phyloP scores from a whole-genome alignment of 192 early-diverging fungal species.

The Coemansia sp. region DNA sequence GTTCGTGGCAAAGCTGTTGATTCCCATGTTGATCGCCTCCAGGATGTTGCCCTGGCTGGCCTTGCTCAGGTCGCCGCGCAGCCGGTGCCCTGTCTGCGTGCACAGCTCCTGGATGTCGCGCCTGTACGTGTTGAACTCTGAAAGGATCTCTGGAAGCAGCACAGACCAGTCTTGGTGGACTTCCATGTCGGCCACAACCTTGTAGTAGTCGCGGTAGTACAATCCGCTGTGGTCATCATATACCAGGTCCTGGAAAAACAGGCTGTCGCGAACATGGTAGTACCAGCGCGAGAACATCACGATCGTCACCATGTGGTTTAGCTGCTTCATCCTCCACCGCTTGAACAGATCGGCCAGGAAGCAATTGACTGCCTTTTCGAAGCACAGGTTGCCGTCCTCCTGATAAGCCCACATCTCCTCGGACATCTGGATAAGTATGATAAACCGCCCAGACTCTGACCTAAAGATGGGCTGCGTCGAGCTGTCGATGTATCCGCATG shows the following conservation, averaged over 20 bases:
- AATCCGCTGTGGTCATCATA: conserved; percentile 59
- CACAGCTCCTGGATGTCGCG: conserved; percentile 50
- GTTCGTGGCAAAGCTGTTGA: conserved; percentile 93
- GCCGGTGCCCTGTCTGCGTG: conserved; percentile 29
- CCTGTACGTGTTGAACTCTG: conserved; percentile 48
- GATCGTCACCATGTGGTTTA: conserved; percentile 95
- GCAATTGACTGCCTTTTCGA: conserved; percentile 87
- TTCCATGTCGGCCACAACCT: conserved; percentile 91
- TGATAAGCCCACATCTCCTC: conserved; percentile 98
- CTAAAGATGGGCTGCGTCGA: conserved; percentile 85
- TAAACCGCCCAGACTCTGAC: conserved; percentile 91
- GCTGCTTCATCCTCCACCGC: conserved; percentile 74
- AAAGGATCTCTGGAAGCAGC: conserved; percentile 60
- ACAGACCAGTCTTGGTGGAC: conserved; percentile 49
- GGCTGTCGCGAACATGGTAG: conserved; percentile 59
- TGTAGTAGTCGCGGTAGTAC: conserved; percentile 90
- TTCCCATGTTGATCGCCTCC: conserved; percentile 92
- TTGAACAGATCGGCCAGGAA: conserved; percentile 88
- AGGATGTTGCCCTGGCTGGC: conserved; percentile 92
- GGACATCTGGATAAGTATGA: conserved; percentile 95
- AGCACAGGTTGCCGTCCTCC: conserved; percentile 93
- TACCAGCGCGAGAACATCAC: conserved; percentile 90
- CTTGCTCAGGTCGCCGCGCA: conserved; percentile 77
- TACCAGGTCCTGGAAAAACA: conserved; percentile 49
- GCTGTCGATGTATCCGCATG: conserved; percentile 75